Evolutionary conservation across 306 rosid species (phyloP), one percentile per base, ranked within the genome.

Genomic region (Gillenia trifoliata): DNA sequence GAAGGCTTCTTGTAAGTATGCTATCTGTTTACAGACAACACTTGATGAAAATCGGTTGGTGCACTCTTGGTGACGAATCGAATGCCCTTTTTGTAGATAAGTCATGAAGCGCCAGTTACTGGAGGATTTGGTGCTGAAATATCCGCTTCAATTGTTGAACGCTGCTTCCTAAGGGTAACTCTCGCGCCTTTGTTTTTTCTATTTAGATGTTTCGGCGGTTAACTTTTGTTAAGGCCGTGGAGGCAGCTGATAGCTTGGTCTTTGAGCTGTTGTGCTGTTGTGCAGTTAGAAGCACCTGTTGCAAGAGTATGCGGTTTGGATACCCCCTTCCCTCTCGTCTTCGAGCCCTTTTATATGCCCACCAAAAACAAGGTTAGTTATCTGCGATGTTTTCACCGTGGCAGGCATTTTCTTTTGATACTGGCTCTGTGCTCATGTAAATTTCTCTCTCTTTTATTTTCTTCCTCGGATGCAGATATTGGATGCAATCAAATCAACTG

Each of bases 51-150:
- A 55, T 64, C 1, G 2, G 11, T 64, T 69, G 33, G 64, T 67
- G 72, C 36, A 41, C 25, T 70, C 34, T 57, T 59, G 57, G 8
- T 76, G 80, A 83, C 31, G 29, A 49, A 41, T 78, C 67, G 30
- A 63, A 49, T 59, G 50, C 33, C 36, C 38, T 55, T 19, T 25
- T 20, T 87, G 84, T 75, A 94, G 99, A 80, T 94, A 80, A 94
- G 99, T 85, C 99, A 94, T 81, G 99, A 94, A 87, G 99, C 99
- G 83, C 98, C 97, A 0, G 83, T 92, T 23, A 94, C 98, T 0
- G 97, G 96, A 76, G 99, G 98, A 65, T 94, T 94, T 81, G 98
- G 99, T 60, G 98, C 98, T 68, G 99, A 94, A 90, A 85, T 94
- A 73, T 87, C 98, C 0, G 96, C 99, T 78, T 92, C 99, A 56